These are phyloP conservation scores for Tympanopsis confertula DNA, from an alignment of 2,329 filamentous ascomycete genomes.

Conservation along the genomic window DNA sequence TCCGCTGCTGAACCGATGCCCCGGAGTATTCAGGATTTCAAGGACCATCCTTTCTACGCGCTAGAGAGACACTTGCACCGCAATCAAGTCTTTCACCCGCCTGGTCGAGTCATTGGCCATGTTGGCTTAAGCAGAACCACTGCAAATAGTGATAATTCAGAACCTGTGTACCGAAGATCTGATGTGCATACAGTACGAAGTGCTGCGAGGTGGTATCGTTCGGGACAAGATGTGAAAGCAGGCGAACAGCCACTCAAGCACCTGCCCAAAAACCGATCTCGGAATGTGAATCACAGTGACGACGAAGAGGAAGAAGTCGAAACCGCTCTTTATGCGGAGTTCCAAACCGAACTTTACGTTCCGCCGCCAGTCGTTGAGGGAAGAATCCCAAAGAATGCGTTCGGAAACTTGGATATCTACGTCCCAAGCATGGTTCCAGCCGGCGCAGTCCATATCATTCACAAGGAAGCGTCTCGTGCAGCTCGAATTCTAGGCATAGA, in stretches of 20 bases:
- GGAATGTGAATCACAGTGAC: constrained; percentile 23
- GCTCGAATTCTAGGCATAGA: constrained; percentile 69
- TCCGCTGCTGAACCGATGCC: constrained; percentile 75
- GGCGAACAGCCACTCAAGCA: constrained; percentile 74
- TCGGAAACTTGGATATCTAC: constrained; percentile 87
- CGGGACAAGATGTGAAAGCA: constrained; percentile 67
- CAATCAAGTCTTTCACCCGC: constrained; percentile 71
- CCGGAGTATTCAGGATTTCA: constrained; percentile 75
- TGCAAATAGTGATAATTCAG: constrained; percentile 41
- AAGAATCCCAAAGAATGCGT: constrained; percentile 76
- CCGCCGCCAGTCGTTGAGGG: constrained; percentile 68
- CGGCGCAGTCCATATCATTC: constrained; percentile 63
- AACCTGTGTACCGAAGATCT: constrained; percentile 69
- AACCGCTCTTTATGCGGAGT: constrained; percentile 45
- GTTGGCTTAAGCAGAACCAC: constrained; percentile 45
- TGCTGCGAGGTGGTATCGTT: constrained; percentile 80
- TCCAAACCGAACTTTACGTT: constrained; percentile 62
- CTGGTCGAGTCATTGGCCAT: constrained; percentile 61
- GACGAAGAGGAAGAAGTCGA: background rate
- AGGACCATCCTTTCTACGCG: constrained; percentile 72
- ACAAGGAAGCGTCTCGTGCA: constrained; percentile 52
- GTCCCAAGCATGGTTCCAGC: constrained; percentile 81
- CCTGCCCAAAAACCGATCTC: constrained; percentile 38
- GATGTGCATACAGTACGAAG: constrained; percentile 72
- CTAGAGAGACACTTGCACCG: constrained; percentile 73